Evolutionary conservation across 352 stramenopile species (phyloP), one percentile per base, ranked within the genome.

Genomic region (Achlya hypogyna): DNA sequence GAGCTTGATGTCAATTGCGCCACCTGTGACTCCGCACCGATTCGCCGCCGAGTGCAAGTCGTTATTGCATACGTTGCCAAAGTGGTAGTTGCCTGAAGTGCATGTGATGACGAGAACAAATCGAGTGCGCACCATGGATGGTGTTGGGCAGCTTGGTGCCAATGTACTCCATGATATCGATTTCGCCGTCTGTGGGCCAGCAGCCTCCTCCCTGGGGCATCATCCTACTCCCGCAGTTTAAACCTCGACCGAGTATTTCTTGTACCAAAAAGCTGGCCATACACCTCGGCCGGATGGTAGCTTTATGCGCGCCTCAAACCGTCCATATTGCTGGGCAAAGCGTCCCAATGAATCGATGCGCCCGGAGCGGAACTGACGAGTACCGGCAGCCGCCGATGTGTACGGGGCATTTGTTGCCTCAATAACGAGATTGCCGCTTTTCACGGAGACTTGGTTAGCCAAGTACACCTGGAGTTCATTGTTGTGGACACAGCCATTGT

Each of bases 221-320:
- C 23, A 65, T 27, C 58, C 54, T 63, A 51, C 22, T 20, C 31
- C 2, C 31, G 20, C n/a, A n/a, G n/a, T n/a, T n/a, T n/a, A n/a
- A n/a, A n/a, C n/a, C n/a, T n/a, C n/a, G n/a, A n/a, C n/a, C n/a
- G n/a, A n/a, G n/a, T n/a, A 45, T 45, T n/a, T 9, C 12, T 9
- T 22, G 4, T 63, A 63, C 72, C 73, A 78, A 43, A 78, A 78
- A 4, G 66, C 73, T 20, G 73, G 73, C 73, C 73, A 78, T 16
- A 78, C 38, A 20, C 73, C 73, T 34, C 60, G 58, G 10, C 53
- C 70, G 2, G 67, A 32, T 9, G 73, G 73, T 5, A 72, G 53
- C 22, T 69, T 38, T 5, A 78, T 74, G 31, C 43, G 51, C 0
- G 73, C 70, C 53, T 75, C 66, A 29, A 78, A 56, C 25, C 14